Evolutionary conservation across 805 yeast genomes (phyloP).

Genomic region (Candida yuanshanica): DNA sequence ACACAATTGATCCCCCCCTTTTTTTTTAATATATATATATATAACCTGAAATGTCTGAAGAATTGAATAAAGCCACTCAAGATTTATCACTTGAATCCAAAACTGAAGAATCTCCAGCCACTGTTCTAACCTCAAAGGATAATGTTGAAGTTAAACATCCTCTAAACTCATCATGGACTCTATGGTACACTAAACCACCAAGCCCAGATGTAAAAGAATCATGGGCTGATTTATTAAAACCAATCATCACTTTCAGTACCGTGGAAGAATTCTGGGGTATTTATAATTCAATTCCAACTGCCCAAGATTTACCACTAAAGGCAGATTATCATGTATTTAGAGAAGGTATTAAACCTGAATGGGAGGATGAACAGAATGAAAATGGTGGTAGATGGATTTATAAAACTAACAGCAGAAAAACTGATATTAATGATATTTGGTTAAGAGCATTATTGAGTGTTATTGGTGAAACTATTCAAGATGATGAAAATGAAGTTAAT

Average conservation of each 20-base stretch:
- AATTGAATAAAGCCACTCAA: slow-evolving; percentile 23
- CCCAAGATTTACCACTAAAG: slow-evolving; percentile 82
- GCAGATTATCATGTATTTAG: slow-evolving; percentile 95
- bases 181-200: slow-evolving; percentile 96
- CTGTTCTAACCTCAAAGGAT: slow-evolving; percentile 26
- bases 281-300: slow-evolving; percentile 87
- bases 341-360: slow-evolving; percentile 92
- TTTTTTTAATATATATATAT: neutral
- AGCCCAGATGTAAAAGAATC: slow-evolving; percentile 58
- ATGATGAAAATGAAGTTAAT: slow-evolving; percentile 77
- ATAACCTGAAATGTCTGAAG: slow-evolving; percentile 26
- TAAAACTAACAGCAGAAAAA: slow-evolving; percentile 55
- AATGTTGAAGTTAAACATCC: slow-evolving; percentile 57
- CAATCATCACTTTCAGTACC: slow-evolving; percentile 86
- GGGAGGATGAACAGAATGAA: slow-evolving; percentile 89
- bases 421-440: slow-evolving; percentile 86
- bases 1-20: neutral
- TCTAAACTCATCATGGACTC: slow-evolving; percentile 84
- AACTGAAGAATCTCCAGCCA: slow-evolving; percentile 14
- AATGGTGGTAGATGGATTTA: slow-evolving; percentile 94
- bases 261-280: slow-evolving; percentile 99
- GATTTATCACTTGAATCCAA: slow-evolving; percentile 18
- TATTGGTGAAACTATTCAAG: slow-evolving; percentile 90
- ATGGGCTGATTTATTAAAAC: slow-evolving; percentile 90
- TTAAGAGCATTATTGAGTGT: slow-evolving; percentile 80